Conservation (phyloP, 78 protist species). For the Dictyostelium discoideum region DNA sequence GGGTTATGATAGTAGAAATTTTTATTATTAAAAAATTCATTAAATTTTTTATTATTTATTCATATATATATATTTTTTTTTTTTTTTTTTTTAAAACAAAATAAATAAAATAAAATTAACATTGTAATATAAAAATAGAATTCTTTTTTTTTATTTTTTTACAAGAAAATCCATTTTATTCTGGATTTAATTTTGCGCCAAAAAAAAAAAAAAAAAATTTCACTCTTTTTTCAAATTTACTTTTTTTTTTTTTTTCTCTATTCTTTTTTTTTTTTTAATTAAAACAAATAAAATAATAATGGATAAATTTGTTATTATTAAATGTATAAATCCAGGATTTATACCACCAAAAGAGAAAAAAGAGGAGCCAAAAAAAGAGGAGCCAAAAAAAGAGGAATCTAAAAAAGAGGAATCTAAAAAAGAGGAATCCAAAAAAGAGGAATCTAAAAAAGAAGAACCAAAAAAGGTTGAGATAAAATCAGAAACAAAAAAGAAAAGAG, state of each 20-base stretch:
- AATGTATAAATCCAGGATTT: conserved; percentile 12
- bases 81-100: background rate
- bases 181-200: background rate
- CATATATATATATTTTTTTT: too few species aligned
- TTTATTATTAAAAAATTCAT: background rate
- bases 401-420: conserved; percentile 1
- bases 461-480: background rate
- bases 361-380: background rate
- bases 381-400: background rate
- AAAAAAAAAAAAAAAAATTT: background rate
- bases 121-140: too few species aligned
- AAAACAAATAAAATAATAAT: too few species aligned
- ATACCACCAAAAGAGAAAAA: background rate
- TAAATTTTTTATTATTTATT: background rate
- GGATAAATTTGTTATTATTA: conserved; percentile 15
- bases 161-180: background rate
- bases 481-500: background rate
- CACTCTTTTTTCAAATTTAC: background rate
- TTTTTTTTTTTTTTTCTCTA: background rate
- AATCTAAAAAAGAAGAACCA: background rate
- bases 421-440: background rate
- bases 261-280: background rate
- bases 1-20: background rate
- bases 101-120: background rate
- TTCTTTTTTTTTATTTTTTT: background rate